Conservation (phyloP, 1,284 basidiomycete genomes). For the Moniliophthora roreri region DNA sequence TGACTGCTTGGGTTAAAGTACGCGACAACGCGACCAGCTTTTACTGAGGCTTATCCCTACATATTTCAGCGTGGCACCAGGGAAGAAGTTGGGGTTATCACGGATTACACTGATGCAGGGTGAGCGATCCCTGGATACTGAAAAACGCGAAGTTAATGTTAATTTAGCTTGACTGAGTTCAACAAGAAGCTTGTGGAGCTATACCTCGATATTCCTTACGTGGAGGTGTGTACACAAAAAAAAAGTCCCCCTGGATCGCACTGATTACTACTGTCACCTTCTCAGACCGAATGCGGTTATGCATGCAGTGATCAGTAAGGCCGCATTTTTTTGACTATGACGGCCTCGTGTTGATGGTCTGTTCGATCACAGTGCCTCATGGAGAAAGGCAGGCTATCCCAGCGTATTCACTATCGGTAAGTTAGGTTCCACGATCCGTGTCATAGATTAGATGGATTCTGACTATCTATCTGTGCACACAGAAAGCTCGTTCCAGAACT, state of each 20-base stretch:
- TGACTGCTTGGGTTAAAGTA: constrained; percentile 95
- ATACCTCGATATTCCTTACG: constrained; percentile 81
- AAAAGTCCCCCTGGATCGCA: background rate
- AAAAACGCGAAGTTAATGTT: constrained; percentile 9
- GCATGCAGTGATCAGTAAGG: constrained; percentile 89
- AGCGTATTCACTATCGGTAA: constrained; percentile 82
- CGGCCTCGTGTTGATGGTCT: constrained; percentile 27
- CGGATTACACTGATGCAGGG: constrained; percentile 79
- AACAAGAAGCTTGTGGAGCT: constrained; percentile 75
- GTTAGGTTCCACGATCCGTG: constrained; percentile 22
- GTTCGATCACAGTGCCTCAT: constrained; percentile 67
- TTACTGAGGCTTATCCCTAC: constrained; percentile 14
- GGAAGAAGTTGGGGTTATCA: constrained; percentile 82
- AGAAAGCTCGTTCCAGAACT: constrained; percentile 75
- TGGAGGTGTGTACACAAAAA: constrained; percentile 39
- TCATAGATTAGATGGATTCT: background rate
- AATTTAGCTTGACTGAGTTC: constrained; percentile 70
- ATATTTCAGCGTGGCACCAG: constrained; percentile 74
- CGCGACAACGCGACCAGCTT: background rate
- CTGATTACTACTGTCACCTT: constrained; percentile 2
- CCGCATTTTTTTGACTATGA: constrained; percentile 22
- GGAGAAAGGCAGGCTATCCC: constrained; percentile 84
- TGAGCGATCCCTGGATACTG: constrained; percentile 29
- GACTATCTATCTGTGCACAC: constrained; percentile 8
- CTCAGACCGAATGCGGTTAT: constrained; percentile 83